Conservation (phyloP, 176 grass and related monocot genomes). For the Lolium perenne region DNA sequence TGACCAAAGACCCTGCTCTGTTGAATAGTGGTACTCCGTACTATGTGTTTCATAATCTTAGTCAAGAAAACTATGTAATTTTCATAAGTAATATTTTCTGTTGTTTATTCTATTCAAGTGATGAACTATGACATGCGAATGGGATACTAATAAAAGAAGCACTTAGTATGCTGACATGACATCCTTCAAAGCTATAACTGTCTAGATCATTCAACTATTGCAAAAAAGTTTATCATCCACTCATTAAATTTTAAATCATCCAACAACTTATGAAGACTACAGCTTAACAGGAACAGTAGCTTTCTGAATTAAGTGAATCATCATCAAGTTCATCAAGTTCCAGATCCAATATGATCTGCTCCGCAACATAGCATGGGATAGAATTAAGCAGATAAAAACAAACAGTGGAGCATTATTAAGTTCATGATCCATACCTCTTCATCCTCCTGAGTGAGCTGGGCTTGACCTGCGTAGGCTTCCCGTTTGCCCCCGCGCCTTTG, state of each 20-base stretch:
- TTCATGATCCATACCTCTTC: constrained; percentile 71
- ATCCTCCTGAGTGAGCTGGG: constrained; percentile 80
- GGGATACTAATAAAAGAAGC: constrained; percentile 15
- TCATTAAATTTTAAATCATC: background rate
- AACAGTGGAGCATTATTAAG: background rate
- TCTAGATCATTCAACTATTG: background rate
- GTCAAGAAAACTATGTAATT: background rate
- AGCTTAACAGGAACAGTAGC: background rate
- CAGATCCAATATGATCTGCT: background rate
- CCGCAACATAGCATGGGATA: background rate
- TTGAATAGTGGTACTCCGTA: background rate
- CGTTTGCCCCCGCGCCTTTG: constrained; percentile 54
- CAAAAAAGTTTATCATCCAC: background rate
- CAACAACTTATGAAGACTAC: background rate
- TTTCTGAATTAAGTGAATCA: background rate
- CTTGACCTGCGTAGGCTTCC: constrained; percentile 62
- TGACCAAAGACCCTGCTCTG: constrained; percentile 23
- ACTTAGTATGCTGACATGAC: background rate
- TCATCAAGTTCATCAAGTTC: background rate
- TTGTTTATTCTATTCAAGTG: constrained; percentile 2
- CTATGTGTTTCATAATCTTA: background rate
- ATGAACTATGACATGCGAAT: constrained; percentile 8
- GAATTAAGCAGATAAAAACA: background rate
- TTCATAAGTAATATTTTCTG: background rate
- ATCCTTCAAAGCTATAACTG: background rate